Conservation (phyloP, 305 asterid genomes). For the Petunia hybrid region DNA sequence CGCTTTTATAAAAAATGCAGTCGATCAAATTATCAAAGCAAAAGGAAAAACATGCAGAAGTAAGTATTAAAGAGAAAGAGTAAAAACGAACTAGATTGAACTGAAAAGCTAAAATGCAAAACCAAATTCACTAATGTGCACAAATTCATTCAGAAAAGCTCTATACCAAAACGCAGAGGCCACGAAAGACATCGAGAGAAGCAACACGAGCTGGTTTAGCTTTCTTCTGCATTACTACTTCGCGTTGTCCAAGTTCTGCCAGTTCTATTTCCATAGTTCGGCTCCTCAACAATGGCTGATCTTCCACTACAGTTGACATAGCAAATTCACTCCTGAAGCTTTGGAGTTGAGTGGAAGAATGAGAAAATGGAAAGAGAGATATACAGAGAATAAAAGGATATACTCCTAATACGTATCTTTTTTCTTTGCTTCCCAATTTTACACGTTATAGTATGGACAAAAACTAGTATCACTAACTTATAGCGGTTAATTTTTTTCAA, state of each 20-base stretch:
- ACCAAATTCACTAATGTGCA: too few relatives aligned
- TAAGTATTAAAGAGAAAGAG: neutral
- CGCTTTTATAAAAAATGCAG: neutral
- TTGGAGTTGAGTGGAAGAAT: neutral
- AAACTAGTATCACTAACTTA: too few relatives aligned
- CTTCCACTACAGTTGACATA: neutral
- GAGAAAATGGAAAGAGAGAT: neutral
- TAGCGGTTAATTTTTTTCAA: too few relatives aligned
- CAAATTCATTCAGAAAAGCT: neutral
- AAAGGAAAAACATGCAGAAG: neutral
- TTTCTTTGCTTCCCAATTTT: neutral
- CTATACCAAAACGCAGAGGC: constrained; percentile 30
- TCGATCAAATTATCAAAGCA: neutral
- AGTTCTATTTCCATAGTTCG: neutral
- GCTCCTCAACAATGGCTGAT: neutral
- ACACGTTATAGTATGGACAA: too few relatives aligned
- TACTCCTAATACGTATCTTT: too few relatives aligned
- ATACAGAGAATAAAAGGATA: neutral
- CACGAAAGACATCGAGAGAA: constrained; percentile 34
- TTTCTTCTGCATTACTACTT: neutral
- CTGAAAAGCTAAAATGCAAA: too few relatives aligned
- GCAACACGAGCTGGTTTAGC: constrained; percentile 25
- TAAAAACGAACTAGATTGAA: neutral
- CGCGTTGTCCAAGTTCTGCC: neutral
- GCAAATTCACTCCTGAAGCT: neutral